A percentile compares a stretch with the other conserved stretches of the same genome.
Evolutionary conservation across 768 basidiomycete genomes (phyloP).

Genomic region (Suillus luteus): DNA sequence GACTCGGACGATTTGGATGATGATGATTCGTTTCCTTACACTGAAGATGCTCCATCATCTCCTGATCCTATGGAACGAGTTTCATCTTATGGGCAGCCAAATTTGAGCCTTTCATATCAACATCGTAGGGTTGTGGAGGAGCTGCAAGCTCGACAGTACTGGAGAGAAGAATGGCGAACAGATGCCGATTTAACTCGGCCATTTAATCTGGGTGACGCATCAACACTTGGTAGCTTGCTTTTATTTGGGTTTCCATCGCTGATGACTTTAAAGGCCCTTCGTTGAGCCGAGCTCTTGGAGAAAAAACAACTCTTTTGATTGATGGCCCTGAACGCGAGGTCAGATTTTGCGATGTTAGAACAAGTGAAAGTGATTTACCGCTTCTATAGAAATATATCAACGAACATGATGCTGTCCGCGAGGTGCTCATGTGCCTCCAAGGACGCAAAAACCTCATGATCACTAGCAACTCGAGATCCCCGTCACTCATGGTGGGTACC

Average conservation of each 20-base stretch:
- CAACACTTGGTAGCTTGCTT: conserved; percentile 59
- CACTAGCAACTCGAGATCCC: conserved; percentile 30
- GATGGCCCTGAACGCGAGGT: conserved; percentile 49
- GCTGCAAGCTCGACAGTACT: conserved; percentile 68
- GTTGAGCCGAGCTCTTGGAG: conserved; percentile 39
- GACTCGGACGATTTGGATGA: conserved; percentile 44
- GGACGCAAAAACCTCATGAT: conserved; percentile 67
- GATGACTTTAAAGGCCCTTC: conserved; percentile 44
- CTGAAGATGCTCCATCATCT: conserved; percentile 1
- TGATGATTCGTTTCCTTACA: conserved; percentile 18
- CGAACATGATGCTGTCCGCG: conserved; percentile 77
- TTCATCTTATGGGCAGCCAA: conserved; percentile 32
- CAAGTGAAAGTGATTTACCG: not conserved
- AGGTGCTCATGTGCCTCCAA: conserved; percentile 75
- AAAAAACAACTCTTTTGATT: conserved; percentile 39
- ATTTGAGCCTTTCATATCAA: conserved; percentile 28
- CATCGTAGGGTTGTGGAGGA: conserved; percentile 62
- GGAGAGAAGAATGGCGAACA: conserved; percentile 66
- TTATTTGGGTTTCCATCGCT: not conserved
- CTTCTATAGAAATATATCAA: conserved; percentile 60
- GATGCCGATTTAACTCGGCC: conserved; percentile 42
- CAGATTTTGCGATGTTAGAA: not conserved
- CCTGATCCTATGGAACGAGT: conserved; percentile 10
- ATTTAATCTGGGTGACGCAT: conserved; percentile 71
- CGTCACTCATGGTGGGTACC: conserved; percentile 37